phyloP scores from a whole-genome alignment of 139 green algal species.

The Pseudopediastrum boryanum region DNA sequence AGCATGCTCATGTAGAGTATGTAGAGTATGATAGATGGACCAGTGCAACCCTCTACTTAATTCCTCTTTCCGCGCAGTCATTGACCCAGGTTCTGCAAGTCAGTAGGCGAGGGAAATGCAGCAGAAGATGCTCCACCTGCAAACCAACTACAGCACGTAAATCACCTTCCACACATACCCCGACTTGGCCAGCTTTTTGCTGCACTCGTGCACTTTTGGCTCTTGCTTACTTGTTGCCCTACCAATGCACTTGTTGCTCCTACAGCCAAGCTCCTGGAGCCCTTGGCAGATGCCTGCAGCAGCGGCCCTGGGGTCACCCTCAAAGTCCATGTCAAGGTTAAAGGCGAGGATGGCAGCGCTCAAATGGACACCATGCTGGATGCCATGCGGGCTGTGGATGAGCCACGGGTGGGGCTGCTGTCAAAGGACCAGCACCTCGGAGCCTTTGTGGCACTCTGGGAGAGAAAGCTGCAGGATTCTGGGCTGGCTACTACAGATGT shows the following conservation, averaged over 20 bases:
- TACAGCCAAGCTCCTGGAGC: slow-evolving; percentile 67
- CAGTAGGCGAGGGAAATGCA: too few species aligned
- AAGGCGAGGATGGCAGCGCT: slow-evolving; percentile 61
- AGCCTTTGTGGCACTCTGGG: slow-evolving; percentile 47
- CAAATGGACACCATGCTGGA: slow-evolving; percentile 69
- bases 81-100: too few species aligned
- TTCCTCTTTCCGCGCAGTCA: too few species aligned
- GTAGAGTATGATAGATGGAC: too few species aligned
- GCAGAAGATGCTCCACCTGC: too few species aligned
- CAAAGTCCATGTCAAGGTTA: slow-evolving; percentile 77
- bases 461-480: slow-evolving; percentile 32
- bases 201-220: too few species aligned
- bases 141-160: too few species aligned
- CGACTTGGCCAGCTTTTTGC: too few species aligned
- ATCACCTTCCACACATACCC: too few species aligned
- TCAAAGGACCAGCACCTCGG: slow-evolving; percentile 81
- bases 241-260: not conserved
- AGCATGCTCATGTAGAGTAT: too few species aligned
- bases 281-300: slow-evolving; percentile 49
- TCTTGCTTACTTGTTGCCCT: too few species aligned
- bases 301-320: slow-evolving; percentile 63
- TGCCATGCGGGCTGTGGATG: slow-evolving; percentile 38
- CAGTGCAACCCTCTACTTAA: too few species aligned
- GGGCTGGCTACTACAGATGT: slow-evolving; percentile 51
- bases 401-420: slow-evolving; percentile 60